Percentiles rank a stretch among this genome's conserved stretches.
Conservation (phyloP, 2,329 filamentous ascomycete species). For the Phialophora tarda region DNA sequence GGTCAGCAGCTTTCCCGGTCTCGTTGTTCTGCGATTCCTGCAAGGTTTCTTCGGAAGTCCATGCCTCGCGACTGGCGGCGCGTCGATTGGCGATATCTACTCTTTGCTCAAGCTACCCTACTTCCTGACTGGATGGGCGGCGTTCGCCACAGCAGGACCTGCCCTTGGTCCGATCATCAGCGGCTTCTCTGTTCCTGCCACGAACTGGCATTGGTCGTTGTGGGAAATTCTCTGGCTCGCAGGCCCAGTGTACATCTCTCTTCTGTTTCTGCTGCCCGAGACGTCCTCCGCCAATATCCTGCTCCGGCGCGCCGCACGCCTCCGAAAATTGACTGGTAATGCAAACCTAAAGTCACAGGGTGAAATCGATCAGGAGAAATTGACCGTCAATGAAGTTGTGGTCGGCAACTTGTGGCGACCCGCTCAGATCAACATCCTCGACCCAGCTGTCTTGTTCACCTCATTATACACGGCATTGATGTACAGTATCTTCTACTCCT, state of each 20-base stretch:
- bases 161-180: conserved; percentile 67
- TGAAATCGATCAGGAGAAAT: conserved; percentile 66
- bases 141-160: conserved; percentile 48
- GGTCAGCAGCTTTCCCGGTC: conserved; percentile 65
- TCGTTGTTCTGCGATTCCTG: conserved; percentile 69
- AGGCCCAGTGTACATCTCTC: conserved; percentile 62
- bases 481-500: conserved; percentile 58
- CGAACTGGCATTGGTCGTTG: conserved; percentile 65
- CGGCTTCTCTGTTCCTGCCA: conserved; percentile 63
- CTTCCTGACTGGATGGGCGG: conserved; percentile 65
- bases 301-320: conserved; percentile 64
- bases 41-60: conserved; percentile 72
- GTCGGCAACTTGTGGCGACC: conserved; percentile 66
- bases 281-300: conserved; percentile 66
- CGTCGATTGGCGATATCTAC: conserved; percentile 55
- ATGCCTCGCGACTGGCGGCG: conserved; percentile 64
- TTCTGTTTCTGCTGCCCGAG: conserved; percentile 69
- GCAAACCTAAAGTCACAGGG: conserved; percentile 64
- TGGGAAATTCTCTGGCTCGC: conserved; percentile 68
- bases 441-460: conserved; percentile 66
- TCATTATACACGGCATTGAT: conserved; percentile 66
- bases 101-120: conserved; percentile 63
- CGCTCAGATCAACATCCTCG: conserved; percentile 62
- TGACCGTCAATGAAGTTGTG: conserved; percentile 53
- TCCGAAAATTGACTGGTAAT: conserved; percentile 65